phyloP scores from a whole-genome alignment of 345 rosid species.

The Acer yangbiense region DNA sequence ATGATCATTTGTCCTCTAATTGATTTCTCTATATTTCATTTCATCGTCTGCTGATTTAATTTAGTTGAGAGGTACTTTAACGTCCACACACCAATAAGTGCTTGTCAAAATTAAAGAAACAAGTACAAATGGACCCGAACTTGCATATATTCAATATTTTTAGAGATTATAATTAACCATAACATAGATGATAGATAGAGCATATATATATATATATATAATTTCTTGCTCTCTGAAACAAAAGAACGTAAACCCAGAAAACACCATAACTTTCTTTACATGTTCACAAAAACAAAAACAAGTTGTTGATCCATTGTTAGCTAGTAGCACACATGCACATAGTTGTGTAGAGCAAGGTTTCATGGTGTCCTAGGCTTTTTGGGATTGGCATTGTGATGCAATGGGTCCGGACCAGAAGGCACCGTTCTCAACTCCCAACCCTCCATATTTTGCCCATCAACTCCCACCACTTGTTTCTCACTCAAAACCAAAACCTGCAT shows the following conservation, averaged over 20 bases:
- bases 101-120: too few species aligned
- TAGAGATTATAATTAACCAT: too few species aligned
- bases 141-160: background rate
- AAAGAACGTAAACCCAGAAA: background rate
- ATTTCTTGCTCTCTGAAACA: background rate
- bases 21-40: too few species aligned
- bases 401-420: conserved; percentile 54
- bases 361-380: conserved; percentile 43
- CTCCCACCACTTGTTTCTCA: conserved; percentile 7
- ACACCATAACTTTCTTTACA: background rate
- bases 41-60: too few species aligned
- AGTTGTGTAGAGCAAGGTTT: background rate
- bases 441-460: background rate
- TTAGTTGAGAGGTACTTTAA: too few species aligned
- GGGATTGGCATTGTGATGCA: conserved; percentile 46
- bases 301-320: background rate
- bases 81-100: too few species aligned
- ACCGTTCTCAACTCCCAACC: conserved; percentile 34
- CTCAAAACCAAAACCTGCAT: conserved; percentile 3
- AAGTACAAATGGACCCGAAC: background rate
- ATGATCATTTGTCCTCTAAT: too few species aligned
- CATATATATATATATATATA: background rate
- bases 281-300: too few species aligned
- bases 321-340: background rate
- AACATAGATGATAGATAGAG: too few species aligned